phyloP scores from a whole-genome alignment of 2,329 filamentous ascomycete species.

The Stagonosporopsis chrysanthemi region DNA sequence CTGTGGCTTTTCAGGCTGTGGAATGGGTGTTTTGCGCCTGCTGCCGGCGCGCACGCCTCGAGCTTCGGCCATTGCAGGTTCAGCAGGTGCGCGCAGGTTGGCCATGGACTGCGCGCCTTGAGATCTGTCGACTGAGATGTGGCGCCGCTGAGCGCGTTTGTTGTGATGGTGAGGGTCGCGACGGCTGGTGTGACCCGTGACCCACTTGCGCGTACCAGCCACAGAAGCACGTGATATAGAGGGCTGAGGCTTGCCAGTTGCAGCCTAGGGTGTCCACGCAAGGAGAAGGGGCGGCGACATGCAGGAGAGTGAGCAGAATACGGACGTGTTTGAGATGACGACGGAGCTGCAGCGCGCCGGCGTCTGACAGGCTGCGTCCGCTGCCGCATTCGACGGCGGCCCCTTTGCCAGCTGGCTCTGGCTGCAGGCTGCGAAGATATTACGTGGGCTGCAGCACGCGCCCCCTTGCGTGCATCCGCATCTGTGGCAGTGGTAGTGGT shows the following conservation, averaged over 20 bases:
- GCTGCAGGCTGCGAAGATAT: conserved; percentile 3
- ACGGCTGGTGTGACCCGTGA: conserved; percentile 8
- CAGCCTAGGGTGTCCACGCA: conserved; percentile 15
- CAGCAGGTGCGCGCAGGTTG: conserved; percentile 1
- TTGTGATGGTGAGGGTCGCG: conserved; percentile 21
- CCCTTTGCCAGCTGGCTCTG: conserved; percentile 8
- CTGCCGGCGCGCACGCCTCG: conserved; percentile 43
- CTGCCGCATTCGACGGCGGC: conserved; percentile 2
- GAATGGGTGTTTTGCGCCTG: conserved; percentile 45
- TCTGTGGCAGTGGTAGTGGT: conserved; percentile 30
- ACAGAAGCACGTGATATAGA: conserved; percentile 25
- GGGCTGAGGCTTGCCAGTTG: conserved; percentile 9
- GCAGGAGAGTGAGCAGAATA: conserved; percentile 21
- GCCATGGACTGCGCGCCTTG: background rate
- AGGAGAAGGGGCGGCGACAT: conserved; percentile 33
- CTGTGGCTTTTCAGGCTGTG: conserved; percentile 32
- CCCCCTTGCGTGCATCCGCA: conserved; percentile 38
- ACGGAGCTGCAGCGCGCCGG: conserved; percentile 16
- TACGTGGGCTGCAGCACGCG: conserved; percentile 26
- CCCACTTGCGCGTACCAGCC: conserved; percentile 14
- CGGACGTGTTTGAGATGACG: conserved; percentile 1
- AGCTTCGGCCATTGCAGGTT: conserved; percentile 41
- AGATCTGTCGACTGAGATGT: background rate
- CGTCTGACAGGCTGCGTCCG: conserved; percentile 8
- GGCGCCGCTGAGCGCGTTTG: conserved; percentile 21